These are phyloP conservation scores for Hypomontagnella submonticulosa DNA, from an alignment of 495 filamentous ascomycete genomes.

Conservation along the genomic window DNA sequence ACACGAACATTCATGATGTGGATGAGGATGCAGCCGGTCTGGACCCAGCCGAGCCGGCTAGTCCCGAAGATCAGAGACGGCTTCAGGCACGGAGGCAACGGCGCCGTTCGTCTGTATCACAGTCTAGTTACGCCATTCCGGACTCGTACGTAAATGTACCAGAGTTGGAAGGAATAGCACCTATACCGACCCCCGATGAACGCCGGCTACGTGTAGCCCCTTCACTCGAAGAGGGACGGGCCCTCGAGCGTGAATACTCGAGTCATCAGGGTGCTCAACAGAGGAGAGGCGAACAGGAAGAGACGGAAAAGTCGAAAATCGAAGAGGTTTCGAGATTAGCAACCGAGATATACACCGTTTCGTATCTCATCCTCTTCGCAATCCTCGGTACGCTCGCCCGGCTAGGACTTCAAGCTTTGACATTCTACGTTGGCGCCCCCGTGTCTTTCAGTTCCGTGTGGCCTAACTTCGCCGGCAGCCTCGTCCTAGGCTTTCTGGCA, in stretches of 20 bases:
- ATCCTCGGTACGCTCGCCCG: slow-evolving; percentile 87
- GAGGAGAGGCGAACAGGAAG: slow-evolving; percentile 12
- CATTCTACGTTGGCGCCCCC: slow-evolving; percentile 81
- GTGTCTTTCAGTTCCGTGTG: slow-evolving; percentile 80
- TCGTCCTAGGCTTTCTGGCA: slow-evolving; percentile 86
- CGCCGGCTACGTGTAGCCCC: slow-evolving; percentile 44
- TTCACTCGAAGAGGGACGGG: slow-evolving; percentile 41
- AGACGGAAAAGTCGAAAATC: slow-evolving; percentile 29
- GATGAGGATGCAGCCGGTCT: slow-evolving; percentile 52
- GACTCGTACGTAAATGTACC: slow-evolving; percentile 61
- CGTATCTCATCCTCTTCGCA: slow-evolving; percentile 87
- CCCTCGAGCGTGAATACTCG: slow-evolving; percentile 32
- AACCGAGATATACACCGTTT: slow-evolving; percentile 80
- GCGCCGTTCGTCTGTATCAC: slow-evolving; percentile 30
- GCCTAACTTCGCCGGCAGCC: slow-evolving; percentile 88
- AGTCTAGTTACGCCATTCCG: slow-evolving; percentile 56
- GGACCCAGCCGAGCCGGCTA: slow-evolving; percentile 44
- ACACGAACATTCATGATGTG: slow-evolving; percentile 49
- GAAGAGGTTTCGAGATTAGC: slow-evolving; percentile 62
- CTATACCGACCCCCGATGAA: slow-evolving; percentile 59
- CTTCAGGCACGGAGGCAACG: slow-evolving; percentile 24
- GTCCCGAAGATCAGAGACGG: slow-evolving; percentile 6
- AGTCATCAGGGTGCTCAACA: slow-evolving; percentile 11
- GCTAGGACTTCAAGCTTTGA: slow-evolving; percentile 83
- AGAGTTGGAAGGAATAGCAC: slow-evolving; percentile 57